Conservation (phyloP, 2,329 filamentous ascomycete species). For the Furcasterigmium furcatum region DNA sequence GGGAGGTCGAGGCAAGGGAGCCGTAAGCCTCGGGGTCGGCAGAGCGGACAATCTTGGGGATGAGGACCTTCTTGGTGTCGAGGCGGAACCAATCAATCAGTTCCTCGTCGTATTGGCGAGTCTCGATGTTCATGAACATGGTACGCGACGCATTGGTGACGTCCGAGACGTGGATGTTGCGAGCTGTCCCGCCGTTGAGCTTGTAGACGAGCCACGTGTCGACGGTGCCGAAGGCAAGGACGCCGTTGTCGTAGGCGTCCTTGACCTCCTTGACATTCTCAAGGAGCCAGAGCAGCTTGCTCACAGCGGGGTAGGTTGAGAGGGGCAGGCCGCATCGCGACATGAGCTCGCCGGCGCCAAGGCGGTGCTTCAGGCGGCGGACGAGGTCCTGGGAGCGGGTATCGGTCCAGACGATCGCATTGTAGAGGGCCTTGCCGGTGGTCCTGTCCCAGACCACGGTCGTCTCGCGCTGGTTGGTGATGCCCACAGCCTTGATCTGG, state of each 20-base stretch:
- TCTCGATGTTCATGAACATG: constrained; percentile 84
- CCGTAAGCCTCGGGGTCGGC: constrained; percentile 70
- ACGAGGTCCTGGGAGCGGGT: constrained; percentile 72
- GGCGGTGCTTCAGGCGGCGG: constrained; percentile 64
- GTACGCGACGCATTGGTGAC: constrained; percentile 80
- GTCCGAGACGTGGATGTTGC: constrained; percentile 71
- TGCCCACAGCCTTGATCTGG: constrained; percentile 72
- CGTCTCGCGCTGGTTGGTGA: constrained; percentile 83
- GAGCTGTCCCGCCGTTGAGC: constrained; percentile 66
- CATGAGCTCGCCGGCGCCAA: constrained; percentile 64
- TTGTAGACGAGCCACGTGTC: constrained; percentile 81
- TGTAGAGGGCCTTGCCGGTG: constrained; percentile 74
- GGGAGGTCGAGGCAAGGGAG: constrained; percentile 50
- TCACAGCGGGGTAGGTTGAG: constrained; percentile 77
- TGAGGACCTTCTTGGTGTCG: constrained; percentile 63
- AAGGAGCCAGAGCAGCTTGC: constrained; percentile 76
- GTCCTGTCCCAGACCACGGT: constrained; percentile 76
- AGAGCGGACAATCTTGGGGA: constrained; percentile 77
- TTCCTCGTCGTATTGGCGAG: constrained; percentile 69
- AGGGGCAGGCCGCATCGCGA: constrained; percentile 72
- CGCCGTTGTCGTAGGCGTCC: constrained; percentile 67
- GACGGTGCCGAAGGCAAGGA: constrained; percentile 74
- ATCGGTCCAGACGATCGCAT: constrained; percentile 83
- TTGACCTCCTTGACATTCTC: constrained; percentile 65
- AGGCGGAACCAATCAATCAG: constrained; percentile 74